Evolutionary conservation across 129 eudicot species (phyloP).

Genomic region (Helichrysum umbraculigerum): DNA sequence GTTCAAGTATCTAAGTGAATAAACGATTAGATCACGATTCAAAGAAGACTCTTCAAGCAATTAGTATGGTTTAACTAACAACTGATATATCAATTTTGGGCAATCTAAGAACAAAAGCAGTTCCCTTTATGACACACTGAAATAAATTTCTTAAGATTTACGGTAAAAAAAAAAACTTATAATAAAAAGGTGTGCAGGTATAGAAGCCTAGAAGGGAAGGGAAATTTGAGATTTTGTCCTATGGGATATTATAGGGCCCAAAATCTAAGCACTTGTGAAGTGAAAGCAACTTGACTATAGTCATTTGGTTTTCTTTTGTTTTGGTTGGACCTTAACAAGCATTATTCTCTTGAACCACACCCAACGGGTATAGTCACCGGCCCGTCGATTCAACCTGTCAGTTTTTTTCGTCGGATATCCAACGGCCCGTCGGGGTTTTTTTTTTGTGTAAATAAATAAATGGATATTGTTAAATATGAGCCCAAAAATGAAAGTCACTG

Average conservation of each 20-base stretch:
- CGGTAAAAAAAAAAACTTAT: too few species aligned
- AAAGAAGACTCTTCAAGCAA: too few species aligned
- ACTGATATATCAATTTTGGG: not conserved
- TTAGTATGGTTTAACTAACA: too few species aligned
- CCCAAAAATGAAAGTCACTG: too few species aligned
- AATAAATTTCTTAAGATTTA: not conserved
- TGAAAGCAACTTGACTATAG: constrained; percentile 36
- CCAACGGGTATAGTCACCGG: too few species aligned
- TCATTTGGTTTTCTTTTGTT: constrained; percentile 29
- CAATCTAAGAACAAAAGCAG: not conserved
- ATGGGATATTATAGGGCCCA: constrained; percentile 32
- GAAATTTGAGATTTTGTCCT: constrained; percentile 18
- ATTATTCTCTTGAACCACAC: constrained; percentile 13
- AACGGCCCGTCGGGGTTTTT: too few species aligned
- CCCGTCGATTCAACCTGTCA: too few species aligned
- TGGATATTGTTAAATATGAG: too few species aligned
- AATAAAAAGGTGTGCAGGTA: not conserved
- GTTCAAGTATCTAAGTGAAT: too few species aligned
- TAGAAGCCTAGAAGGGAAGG: not conserved
- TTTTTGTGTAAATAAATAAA: too few species aligned
- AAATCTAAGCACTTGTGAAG: constrained; percentile 34
- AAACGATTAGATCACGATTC: too few species aligned
- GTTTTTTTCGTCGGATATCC: too few species aligned
- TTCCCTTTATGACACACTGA: not conserved
- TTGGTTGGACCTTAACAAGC: constrained; percentile 38